Evolutionary conservation across 2,329 filamentous ascomycete genomes (phyloP).

Genomic region (Cordyceps farinosa): DNA sequence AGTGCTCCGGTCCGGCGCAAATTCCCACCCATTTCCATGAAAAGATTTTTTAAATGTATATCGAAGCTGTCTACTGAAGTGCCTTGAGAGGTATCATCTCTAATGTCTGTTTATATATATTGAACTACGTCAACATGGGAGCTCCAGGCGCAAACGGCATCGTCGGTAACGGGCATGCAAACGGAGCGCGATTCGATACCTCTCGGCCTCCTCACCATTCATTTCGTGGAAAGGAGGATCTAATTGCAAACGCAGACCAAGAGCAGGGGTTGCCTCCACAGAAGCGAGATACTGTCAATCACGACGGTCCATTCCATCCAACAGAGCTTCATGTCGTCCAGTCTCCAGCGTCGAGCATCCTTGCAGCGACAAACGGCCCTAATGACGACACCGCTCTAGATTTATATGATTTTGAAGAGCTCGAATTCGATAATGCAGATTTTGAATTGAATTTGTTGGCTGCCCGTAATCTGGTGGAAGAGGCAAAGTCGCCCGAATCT

Average conservation of each 20-base stretch:
- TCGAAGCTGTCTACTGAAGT: no score
- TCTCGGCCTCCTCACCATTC: not conserved
- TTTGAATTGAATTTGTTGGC: not conserved
- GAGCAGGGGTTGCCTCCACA: not conserved
- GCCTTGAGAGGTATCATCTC: no score
- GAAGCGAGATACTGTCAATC: not conserved
- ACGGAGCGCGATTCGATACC: not conserved
- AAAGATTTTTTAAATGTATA: no score
- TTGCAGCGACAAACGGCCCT: not conserved
- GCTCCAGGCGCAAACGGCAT: not conserved
- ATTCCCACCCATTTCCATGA: not conserved
- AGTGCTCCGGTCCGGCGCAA: not conserved
- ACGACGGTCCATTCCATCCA: not conserved
- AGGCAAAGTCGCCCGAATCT: not conserved
- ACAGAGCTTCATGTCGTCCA: not conserved
- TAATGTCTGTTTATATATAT: no score
- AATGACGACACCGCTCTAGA: not conserved
- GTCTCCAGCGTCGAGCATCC: not conserved
- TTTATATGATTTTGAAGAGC: not conserved
- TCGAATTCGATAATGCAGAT: not conserved
- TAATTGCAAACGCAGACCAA: not conserved
- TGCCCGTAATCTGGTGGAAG: not conserved
- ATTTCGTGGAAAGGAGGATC: not conserved
- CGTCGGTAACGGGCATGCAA: no score
- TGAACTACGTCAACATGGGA: not conserved